Base-by-base conservation (phyloP, 1,284 basidiomycete genomes). In the Butyriboletus appendiculatus region DNA sequence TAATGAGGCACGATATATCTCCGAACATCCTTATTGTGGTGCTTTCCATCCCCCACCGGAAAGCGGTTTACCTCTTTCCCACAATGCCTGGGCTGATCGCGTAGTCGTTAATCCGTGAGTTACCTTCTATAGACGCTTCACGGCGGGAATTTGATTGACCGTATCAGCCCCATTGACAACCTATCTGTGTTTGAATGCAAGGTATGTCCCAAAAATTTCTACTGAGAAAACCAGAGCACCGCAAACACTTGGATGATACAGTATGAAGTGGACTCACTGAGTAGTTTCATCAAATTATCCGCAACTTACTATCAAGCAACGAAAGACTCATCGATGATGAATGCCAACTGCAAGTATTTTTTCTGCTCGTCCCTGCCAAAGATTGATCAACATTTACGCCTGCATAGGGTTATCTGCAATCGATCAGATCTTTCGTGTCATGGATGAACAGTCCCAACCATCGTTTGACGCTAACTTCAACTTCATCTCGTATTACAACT, bases 131-230 rank as follows among this genome's bases (percentile, higher is more conserved):
- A 37, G 14, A n/a, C 9, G n/a, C 10, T 40, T 48, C 5, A 37
- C 2, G 11, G 37, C 9, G n/a, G 33, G 34, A 16, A 22, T 12
- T 24, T 50, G 15, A 56, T 18, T 8, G 20, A 35, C 35, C 20
- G 14, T 51, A 34, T 42, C 52, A 88, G 86, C 3, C 85, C 86
- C 9, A 79, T 90, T 28, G 72, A 89, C 59, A 83, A 86, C 53
- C 75, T 77, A 56, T 85, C 81, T 0, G 88, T 90, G 0, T 90
- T 86, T 60, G 88, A 90, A 67, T 90, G 88, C 82, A 90, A 90
- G 76, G 86, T 85, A 52, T 47, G 56, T 47, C 24, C 38, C 33
- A 4, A 18, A 35, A 3, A 1, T 50, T 45, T 3, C 12, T 40
- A 26, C 35, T 28, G 33, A 32, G n/a, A 46, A 5, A 24, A 15